Conservation (phyloP, 2,329 filamentous ascomycete species). For the Monilinia fructigena region DNA sequence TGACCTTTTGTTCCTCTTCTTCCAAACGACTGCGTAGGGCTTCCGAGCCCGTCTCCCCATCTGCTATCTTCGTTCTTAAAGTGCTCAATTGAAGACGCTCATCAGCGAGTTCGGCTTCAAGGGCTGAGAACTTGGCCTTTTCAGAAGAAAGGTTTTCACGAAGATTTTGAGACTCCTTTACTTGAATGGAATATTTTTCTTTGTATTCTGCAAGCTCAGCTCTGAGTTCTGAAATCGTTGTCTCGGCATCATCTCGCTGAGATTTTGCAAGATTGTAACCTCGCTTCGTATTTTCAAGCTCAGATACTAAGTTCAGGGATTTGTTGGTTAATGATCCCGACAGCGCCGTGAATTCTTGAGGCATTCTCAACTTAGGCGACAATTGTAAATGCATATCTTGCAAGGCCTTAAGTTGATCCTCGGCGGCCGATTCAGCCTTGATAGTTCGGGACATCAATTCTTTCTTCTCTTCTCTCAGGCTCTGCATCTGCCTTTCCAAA, state of each 20-base stretch:
- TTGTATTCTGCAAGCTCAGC: conserved; percentile 55
- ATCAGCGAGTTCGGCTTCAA: conserved; percentile 59
- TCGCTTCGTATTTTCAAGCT: conserved; percentile 58
- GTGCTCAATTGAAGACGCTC: conserved; percentile 67
- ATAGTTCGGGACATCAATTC: conserved; percentile 52
- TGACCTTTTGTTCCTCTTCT: conserved; percentile 71
- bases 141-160: conserved; percentile 55
- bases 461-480: conserved; percentile 54
- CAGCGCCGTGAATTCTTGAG: conserved; percentile 57
- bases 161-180: conserved; percentile 52
- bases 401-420: conserved; percentile 54
- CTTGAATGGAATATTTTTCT: conserved; percentile 52
- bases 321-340: conserved; percentile 59
- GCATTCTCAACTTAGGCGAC: conserved; percentile 51
- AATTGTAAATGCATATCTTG: conserved; percentile 60
- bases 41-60: conserved; percentile 82
- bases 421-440: conserved; percentile 51
- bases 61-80: conserved; percentile 69
- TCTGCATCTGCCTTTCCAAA: conserved; percentile 58
- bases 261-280: conserved; percentile 59
- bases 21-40: conserved; percentile 71
- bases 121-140: conserved; percentile 52
- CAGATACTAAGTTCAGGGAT: conserved; percentile 59
- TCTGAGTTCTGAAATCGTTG: conserved; percentile 55
- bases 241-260: conserved; percentile 61